Percentiles rank a stretch among this genome's conserved stretches.
phyloP scores from a whole-genome alignment of 257 asterid species.

The Solanum dulcamara region DNA sequence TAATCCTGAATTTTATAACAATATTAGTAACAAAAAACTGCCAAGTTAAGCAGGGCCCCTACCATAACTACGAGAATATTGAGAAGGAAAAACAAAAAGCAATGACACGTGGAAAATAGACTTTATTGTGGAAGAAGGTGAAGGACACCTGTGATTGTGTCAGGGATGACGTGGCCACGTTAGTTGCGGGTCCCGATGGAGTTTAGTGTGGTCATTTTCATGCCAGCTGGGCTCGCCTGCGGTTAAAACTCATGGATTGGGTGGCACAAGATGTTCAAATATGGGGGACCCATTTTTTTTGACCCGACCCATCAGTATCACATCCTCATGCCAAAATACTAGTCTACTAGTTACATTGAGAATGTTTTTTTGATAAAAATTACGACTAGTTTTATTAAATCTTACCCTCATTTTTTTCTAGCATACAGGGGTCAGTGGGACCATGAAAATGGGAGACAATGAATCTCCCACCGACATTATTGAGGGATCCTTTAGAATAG shows the following conservation, averaged over 20 bases:
- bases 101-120: slow-evolving; percentile 29
- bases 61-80: not conserved
- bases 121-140: slow-evolving; percentile 8
- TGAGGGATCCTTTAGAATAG: no score
- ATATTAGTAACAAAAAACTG: not conserved
- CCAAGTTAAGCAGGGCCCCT: not conserved
- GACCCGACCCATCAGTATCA: not conserved
- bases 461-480: no score
- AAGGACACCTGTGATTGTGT: slow-evolving; percentile 30
- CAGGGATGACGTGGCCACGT: slow-evolving; percentile 59
- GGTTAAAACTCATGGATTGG: not conserved
- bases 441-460: not conserved
- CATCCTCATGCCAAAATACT: not conserved
- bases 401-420: not conserved
- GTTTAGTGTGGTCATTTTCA: slow-evolving; percentile 7
- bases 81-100: not conserved
- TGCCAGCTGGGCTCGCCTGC: not conserved
- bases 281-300: not conserved
- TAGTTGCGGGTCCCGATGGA: slow-evolving; percentile 14
- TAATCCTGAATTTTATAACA: not conserved
- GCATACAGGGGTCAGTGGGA: not conserved
- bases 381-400: not conserved
- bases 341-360: not conserved
- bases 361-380: not conserved
- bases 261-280: not conserved